Evolutionary conservation across 257 asterid genomes (phyloP).

Genomic region (Verbena officinalis): DNA sequence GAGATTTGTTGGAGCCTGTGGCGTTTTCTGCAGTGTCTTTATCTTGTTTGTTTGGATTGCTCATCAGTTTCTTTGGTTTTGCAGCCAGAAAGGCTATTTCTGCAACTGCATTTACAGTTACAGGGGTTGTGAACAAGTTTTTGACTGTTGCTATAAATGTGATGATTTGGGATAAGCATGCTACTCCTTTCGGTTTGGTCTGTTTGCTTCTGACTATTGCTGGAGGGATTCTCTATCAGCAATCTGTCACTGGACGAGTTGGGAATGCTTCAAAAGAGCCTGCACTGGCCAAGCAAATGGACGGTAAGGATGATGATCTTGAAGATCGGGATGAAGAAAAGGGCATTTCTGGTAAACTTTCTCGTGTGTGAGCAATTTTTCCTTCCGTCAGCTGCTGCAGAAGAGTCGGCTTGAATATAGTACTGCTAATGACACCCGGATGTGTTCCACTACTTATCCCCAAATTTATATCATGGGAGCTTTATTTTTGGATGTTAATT

Average conservation of each 20-base stretch:
- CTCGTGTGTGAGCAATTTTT: conserved; percentile 51
- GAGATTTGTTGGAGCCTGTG: conserved; percentile 56
- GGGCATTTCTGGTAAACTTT: conserved; percentile 59
- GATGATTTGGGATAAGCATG: conserved; percentile 97
- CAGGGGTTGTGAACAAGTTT: conserved; percentile 95
- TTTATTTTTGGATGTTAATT: conserved; percentile 14
- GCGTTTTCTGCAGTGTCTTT: conserved; percentile 73
- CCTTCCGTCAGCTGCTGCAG: conserved; percentile 22
- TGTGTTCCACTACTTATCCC: conserved; percentile 6
- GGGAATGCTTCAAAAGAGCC: conserved; percentile 48
- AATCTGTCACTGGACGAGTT: conserved; percentile 74
- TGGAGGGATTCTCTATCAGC: conserved; percentile 96
- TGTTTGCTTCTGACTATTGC: conserved; percentile 80
- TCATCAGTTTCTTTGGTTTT: conserved; percentile 95
- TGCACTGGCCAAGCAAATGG: conserved; percentile 41
- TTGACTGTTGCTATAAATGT: conserved; percentile 92
- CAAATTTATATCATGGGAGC: conserved; percentile 11
- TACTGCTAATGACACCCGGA: conserved; percentile 11
- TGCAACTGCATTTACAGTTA: conserved; percentile 95
- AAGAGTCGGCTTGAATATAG: conserved; percentile 23
- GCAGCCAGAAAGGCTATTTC: conserved; percentile 96
- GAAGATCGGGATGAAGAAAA: conserved; percentile 56
- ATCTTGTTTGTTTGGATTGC: conserved; percentile 93
- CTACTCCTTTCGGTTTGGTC: conserved; percentile 83
- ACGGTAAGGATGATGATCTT: conserved; percentile 35